Conservation (phyloP, 2,329 filamentous ascomycete species). For the Hymenoscyphus repandus region DNA sequence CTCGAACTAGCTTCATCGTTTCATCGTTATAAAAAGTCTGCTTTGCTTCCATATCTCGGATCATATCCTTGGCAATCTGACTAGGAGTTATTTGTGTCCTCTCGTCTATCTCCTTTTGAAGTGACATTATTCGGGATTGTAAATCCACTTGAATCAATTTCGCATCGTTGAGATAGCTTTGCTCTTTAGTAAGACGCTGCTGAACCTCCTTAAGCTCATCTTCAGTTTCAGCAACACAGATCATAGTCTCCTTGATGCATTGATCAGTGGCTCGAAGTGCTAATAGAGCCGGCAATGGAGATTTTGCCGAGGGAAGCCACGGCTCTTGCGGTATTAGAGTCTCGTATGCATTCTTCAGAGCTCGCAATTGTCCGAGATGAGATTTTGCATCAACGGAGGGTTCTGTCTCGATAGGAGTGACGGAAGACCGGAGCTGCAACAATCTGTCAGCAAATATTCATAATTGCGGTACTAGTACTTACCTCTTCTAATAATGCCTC, state of each 20-base stretch:
- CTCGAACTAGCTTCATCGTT: constrained; percentile 54
- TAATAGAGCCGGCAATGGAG: constrained; percentile 65
- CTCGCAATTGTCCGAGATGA: constrained; percentile 41
- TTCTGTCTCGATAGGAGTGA: constrained; percentile 20
- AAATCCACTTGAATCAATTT: constrained; percentile 48
- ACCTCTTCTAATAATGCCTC: constrained; percentile 46
- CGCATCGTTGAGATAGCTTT: constrained; percentile 48
- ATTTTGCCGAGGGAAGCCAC: constrained; percentile 60
- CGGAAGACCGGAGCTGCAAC: constrained; percentile 26
- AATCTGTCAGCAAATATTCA: constrained; percentile 4
- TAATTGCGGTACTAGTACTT: neutral
- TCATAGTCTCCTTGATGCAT: constrained; percentile 59
- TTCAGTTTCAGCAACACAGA: constrained; percentile 46
- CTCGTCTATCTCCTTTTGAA: constrained; percentile 53
- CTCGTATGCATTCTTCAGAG: constrained; percentile 61
- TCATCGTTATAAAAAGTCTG: constrained; percentile 56
- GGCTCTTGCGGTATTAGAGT: constrained; percentile 56
- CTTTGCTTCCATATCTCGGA: constrained; percentile 55
- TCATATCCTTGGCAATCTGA: constrained; percentile 56
- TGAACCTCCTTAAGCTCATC: constrained; percentile 39
- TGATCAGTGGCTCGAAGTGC: constrained; percentile 63
- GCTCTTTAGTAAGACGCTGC: constrained; percentile 46
- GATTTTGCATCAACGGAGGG: constrained; percentile 30
- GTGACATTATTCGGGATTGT: constrained; percentile 50
- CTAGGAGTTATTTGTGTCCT: constrained; percentile 53